phyloP scores from a whole-genome alignment of 352 stramenopile species.

The Blastocystis sp. region DNA sequence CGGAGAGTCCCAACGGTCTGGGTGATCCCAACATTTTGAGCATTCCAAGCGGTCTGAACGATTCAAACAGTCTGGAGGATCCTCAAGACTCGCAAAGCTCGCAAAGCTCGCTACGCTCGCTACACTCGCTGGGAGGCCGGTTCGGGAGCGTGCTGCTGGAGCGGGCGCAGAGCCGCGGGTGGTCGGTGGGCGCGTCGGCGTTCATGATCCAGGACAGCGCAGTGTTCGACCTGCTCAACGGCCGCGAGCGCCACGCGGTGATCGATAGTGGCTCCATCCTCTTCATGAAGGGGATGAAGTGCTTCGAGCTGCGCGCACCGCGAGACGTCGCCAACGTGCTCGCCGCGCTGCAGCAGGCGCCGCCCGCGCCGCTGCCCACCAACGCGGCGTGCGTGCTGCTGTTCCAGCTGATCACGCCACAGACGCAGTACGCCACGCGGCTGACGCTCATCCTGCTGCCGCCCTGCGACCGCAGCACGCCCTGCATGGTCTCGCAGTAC shows the following conservation, averaged over 20 bases:
- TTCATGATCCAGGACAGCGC: background rate
- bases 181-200: background rate
- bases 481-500: background rate
- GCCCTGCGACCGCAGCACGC: constrained; percentile 21
- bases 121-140: background rate
- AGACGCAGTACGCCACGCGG: background rate
- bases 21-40: too few relatives aligned
- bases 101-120: too few relatives aligned
- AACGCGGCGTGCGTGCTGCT: background rate
- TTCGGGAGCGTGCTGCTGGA: background rate
- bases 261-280: constrained; percentile 62
- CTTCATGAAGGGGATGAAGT: constrained; percentile 58
- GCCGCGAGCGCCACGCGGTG: background rate
- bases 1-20: background rate
- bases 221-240: constrained; percentile 16
- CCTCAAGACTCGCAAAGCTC: too few relatives aligned
- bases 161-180: background rate
- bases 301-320: background rate
- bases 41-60: too few relatives aligned
- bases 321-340: constrained; percentile 24
- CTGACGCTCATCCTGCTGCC: constrained; percentile 17
- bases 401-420: constrained; percentile 3
- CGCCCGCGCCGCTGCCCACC: background rate
- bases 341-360: background rate
- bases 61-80: too few relatives aligned